A percentile compares a stretch with the other conserved stretches of the same genome.
phyloP scores from a whole-genome alignment of 1,284 basidiomycete genomes.

The Tylopilus sp. region DNA sequence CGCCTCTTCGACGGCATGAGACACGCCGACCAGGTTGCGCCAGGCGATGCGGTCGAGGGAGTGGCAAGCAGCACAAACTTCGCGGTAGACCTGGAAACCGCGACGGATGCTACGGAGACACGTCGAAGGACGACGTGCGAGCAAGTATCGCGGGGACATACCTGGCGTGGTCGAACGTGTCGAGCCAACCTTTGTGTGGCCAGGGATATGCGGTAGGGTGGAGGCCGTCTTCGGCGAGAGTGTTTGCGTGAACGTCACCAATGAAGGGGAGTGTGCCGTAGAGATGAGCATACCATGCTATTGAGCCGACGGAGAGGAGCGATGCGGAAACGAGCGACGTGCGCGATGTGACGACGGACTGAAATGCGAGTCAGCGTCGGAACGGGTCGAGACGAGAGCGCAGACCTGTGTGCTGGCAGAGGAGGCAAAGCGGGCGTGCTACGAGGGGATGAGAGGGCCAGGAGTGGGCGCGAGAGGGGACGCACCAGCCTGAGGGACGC shows the following conservation, averaged over 20 bases:
- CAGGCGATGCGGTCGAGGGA: constrained; percentile 99
- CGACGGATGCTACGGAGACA: constrained; percentile 78
- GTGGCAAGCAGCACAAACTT: constrained; percentile 98
- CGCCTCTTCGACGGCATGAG: constrained; percentile 91
- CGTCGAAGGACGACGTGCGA: constrained; percentile 11
- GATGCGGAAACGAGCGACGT: constrained; percentile 77
- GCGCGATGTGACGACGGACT: constrained; percentile 65
- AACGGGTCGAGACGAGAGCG: constrained; percentile 5
- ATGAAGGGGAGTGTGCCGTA: constrained; percentile 88
- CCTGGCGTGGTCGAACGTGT: constrained; percentile 96
- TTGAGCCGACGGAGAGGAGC: constrained; percentile 78
- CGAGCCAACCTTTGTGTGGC: constrained; percentile 83
- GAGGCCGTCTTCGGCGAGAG: constrained; percentile 90
- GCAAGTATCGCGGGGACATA: constrained; percentile 35
- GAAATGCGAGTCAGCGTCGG: constrained; percentile 21
- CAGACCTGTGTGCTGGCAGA: constrained; percentile 58
- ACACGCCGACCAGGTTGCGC: constrained; percentile 99
- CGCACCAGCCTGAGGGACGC: constrained; percentile 43
- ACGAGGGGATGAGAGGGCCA: constrained; percentile 15
- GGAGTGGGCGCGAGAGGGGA: background rate
- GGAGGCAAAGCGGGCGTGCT: constrained; percentile 68
- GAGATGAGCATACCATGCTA: constrained; percentile 95
- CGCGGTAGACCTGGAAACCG: constrained; percentile 98
- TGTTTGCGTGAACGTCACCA: constrained; percentile 85
- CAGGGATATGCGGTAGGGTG: constrained; percentile 90